phyloP scores from a whole-genome alignment of 2,329 filamentous ascomycete species.

The Pyrenophora seminiperda region DNA sequence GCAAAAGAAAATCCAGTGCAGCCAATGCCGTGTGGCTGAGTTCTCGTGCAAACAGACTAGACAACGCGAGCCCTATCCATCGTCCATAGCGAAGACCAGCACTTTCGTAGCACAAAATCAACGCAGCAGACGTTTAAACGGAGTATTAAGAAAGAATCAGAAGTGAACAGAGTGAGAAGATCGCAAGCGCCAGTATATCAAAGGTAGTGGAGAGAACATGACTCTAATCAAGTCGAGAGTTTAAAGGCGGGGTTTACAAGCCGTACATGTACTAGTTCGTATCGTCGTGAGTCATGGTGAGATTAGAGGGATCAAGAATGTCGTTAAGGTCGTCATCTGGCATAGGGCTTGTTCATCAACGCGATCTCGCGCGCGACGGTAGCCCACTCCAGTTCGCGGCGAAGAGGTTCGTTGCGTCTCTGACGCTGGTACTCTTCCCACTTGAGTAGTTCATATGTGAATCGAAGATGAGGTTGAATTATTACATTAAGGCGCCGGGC shows the following conservation, averaged over 20 bases:
- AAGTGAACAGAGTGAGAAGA: not conserved
- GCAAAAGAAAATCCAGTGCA: constrained; percentile 21
- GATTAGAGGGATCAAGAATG: constrained; percentile 9
- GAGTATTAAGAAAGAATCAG: constrained; percentile 11
- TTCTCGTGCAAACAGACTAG: constrained; percentile 12
- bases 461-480: constrained; percentile 93
- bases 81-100: constrained; percentile 7
- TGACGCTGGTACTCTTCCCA: constrained; percentile 83
- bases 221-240: constrained; percentile 14
- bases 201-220: constrained; percentile 6
- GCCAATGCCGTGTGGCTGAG: constrained; percentile 22
- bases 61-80: constrained; percentile 4
- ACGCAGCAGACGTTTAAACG: not conserved
- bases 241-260: constrained; percentile 12
- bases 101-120: constrained; percentile 7
- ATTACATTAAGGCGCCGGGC: constrained; percentile 94
- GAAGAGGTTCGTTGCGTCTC: constrained; percentile 59
- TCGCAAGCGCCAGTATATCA: constrained; percentile 14
- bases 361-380: constrained; percentile 89
- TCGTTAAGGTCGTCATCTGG: constrained; percentile 57
- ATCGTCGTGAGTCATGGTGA: constrained; percentile 30
- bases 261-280: constrained; percentile 29
- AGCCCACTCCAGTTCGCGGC: constrained; percentile 87
- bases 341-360: constrained; percentile 93
- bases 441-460: constrained; percentile 89